A percentile compares a stretch with the other conserved stretches of the same genome.
phyloP scores from a whole-genome alignment of 129 eudicot species.

The Pulicaria dysenterica region DNA sequence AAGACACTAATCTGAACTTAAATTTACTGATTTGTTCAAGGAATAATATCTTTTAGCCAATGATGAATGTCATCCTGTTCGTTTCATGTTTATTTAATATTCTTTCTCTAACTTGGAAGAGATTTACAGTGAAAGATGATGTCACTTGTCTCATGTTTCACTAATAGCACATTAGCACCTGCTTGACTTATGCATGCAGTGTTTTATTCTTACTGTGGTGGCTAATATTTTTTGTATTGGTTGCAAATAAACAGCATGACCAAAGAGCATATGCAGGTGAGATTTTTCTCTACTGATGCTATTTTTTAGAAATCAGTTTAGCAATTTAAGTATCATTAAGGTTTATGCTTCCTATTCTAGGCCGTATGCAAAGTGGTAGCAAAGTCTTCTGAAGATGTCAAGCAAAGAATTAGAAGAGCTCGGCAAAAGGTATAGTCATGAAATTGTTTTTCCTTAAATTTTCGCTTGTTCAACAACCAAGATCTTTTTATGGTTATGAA shows the following conservation, averaged over 20 bases:
- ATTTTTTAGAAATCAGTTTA: background rate
- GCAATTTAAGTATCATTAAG: slow-evolving; percentile 15
- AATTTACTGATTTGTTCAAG: slow-evolving; percentile 1
- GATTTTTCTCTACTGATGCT: slow-evolving; percentile 19
- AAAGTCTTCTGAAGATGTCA: slow-evolving; percentile 87
- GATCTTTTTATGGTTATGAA: background rate
- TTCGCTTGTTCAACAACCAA: slow-evolving; percentile 8
- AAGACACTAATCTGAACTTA: slow-evolving; percentile 38
- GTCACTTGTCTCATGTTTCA: background rate
- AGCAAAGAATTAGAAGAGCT: slow-evolving; percentile 90
- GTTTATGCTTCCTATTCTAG: slow-evolving; percentile 41
- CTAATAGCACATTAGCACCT: background rate
- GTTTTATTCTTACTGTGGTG: slow-evolving; percentile 18
- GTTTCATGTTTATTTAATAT: background rate
- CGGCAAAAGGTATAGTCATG: slow-evolving; percentile 76
- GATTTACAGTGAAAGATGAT: background rate
- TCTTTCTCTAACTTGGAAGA: background rate
- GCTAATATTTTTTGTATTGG: slow-evolving; percentile 17
- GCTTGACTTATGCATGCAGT: background rate
- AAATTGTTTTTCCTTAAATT: background rate
- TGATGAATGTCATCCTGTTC: background rate
- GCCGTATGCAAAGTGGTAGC: slow-evolving; percentile 90
- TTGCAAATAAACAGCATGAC: slow-evolving; percentile 63
- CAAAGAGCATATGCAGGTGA: slow-evolving; percentile 89
- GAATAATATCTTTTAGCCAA: background rate